Evolutionary conservation across 2,329 filamentous ascomycete species (phyloP).

Genomic region (Scedosporium minutisporum): DNA sequence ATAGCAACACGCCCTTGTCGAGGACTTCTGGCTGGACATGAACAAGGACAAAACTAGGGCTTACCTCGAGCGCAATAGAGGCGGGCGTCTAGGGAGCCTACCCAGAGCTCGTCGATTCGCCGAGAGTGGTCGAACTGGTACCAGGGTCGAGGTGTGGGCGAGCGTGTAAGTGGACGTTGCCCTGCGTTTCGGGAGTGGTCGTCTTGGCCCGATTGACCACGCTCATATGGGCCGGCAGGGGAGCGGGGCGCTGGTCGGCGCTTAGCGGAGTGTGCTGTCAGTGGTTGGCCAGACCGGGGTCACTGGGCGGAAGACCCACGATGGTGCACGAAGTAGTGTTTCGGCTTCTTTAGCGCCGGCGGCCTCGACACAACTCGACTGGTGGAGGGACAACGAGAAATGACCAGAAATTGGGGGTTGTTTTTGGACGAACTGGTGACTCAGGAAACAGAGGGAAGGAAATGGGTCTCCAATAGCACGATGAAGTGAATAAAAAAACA

Average conservation of each 20-base stretch:
- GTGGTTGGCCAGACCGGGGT: not conserved
- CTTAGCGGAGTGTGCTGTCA: not conserved
- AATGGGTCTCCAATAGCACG: not conserved
- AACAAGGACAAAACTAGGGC: not conserved
- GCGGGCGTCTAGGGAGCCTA: not conserved
- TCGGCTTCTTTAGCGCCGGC: not conserved
- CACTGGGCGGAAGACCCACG: not conserved
- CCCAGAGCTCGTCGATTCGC: not conserved
- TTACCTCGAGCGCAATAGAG: not conserved
- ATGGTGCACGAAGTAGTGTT: not conserved
- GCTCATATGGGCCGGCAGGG: not conserved
- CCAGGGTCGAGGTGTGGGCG: not conserved
- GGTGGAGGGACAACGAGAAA: not conserved
- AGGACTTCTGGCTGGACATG: too few species aligned
- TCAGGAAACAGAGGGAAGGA: not conserved
- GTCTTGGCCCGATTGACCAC: not conserved
- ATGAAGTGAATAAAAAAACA: not conserved
- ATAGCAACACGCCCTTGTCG: too few species aligned
- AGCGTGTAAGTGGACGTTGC: not conserved
- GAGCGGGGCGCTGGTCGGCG: not conserved
- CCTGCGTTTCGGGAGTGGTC: not conserved
- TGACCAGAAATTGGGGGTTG: not conserved
- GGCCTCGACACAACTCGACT: not conserved
- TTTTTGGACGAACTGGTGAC: not conserved
- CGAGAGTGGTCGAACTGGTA: not conserved